Percentiles rank a stretch among this genome's conserved stretches.
Conservation (phyloP, 2,329 filamentous ascomycete species). For the Parastagonospora nodorum region DNA sequence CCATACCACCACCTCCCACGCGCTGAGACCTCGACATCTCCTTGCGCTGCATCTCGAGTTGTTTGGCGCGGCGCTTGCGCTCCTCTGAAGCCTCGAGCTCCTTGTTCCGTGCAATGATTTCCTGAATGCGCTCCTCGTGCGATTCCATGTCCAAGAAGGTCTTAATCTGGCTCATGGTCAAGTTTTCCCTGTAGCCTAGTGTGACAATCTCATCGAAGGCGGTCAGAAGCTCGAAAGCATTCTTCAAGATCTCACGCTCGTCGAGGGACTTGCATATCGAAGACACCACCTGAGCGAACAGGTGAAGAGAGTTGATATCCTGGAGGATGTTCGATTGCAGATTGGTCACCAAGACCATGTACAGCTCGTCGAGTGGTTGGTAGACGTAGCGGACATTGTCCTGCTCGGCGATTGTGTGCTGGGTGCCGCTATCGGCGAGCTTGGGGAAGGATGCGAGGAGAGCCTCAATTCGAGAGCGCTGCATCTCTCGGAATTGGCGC, state of each 20-base stretch:
- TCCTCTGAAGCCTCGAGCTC: slow-evolving; percentile 97
- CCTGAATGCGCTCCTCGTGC: slow-evolving; percentile 98
- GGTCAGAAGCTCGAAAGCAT: slow-evolving; percentile 94
- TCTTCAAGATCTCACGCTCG: slow-evolving; percentile 91
- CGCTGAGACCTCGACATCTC: slow-evolving; percentile 82
- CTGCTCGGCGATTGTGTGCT: slow-evolving; percentile 98
- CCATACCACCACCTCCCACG: slow-evolving; percentile 31
- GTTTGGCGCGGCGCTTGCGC: slow-evolving; percentile 97
- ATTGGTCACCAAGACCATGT: slow-evolving; percentile 99
- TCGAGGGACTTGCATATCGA: slow-evolving; percentile 96
- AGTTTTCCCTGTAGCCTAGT: slow-evolving; percentile 91
- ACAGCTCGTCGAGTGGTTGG: slow-evolving; percentile 97
- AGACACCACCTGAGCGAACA: slow-evolving; percentile 96
- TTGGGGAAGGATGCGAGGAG: slow-evolving; percentile 97
- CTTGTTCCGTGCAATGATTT: slow-evolving; percentile 78
- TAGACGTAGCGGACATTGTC: slow-evolving; percentile 99
- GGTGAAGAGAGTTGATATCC: slow-evolving; percentile 96
- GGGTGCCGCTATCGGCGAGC: slow-evolving; percentile 91
- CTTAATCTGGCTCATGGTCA: slow-evolving; percentile 96
- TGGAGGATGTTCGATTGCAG: slow-evolving; percentile 98
- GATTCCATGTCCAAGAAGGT: slow-evolving; percentile 99
- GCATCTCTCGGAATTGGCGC: slow-evolving; percentile 96
- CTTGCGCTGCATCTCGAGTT: slow-evolving; percentile 98
- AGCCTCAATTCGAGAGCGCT: slow-evolving; percentile 93
- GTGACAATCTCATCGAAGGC: slow-evolving; percentile 98